A percentile compares a stretch with the other conserved stretches of the same genome.
phyloP scores from a whole-genome alignment of 192 early-diverging fungal species.

The Backusella morwellensis region DNA sequence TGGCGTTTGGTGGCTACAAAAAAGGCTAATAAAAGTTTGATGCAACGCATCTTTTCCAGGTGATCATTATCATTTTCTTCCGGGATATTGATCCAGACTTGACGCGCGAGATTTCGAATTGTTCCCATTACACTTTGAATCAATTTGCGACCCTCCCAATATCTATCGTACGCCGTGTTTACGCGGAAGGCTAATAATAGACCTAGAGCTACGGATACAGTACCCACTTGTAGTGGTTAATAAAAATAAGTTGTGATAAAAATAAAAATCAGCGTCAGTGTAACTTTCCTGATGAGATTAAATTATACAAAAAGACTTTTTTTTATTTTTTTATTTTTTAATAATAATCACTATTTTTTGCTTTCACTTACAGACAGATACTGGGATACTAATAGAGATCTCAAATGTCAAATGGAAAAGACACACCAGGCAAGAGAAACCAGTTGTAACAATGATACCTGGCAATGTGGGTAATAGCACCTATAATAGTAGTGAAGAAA shows the following conservation, averaged over 20 bases:
- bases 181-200: conserved; percentile 82
- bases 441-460: conserved; percentile 17
- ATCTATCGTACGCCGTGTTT: conserved; percentile 74
- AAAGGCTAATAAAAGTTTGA: conserved; percentile 55
- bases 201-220: conserved; percentile 56
- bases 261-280: not conserved
- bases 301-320: not conserved
- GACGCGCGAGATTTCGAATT: conserved; percentile 67
- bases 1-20: conserved; percentile 59
- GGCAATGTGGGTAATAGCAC: conserved; percentile 23
- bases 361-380: conserved; percentile 17
- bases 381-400: conserved; percentile 15
- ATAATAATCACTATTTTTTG: not conserved
- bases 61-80: conserved; percentile 45
- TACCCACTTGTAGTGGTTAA: conserved; percentile 31
- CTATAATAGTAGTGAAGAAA: not conserved
- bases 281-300: not conserved
- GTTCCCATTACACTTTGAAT: conserved; percentile 62
- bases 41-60: conserved; percentile 49
- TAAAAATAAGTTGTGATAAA: not conserved
- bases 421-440: conserved; percentile 16
- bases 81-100: conserved; percentile 64
- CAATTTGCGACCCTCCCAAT: conserved; percentile 73
- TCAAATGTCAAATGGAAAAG: conserved; percentile 12
- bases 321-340: not conserved